phyloP scores from a whole-genome alignment of 805 yeast species.

The Lachancea lanzarotensis region DNA sequence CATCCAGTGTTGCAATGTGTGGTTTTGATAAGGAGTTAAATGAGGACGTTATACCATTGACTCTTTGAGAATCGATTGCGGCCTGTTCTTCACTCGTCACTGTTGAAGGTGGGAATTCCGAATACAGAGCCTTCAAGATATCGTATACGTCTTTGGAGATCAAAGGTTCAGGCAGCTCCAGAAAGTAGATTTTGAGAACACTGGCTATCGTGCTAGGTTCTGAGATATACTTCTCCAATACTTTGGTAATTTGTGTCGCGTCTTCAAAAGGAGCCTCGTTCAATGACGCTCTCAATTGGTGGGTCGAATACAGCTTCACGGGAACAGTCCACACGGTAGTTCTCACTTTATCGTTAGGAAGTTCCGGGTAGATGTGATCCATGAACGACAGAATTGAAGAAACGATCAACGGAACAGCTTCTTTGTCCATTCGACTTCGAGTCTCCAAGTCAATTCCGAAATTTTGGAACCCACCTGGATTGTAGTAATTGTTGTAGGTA shows the following conservation, averaged over 20 bases:
- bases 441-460: slow-evolving; percentile 76
- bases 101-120: slow-evolving; percentile 37
- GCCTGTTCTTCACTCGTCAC: slow-evolving; percentile 21
- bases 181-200: slow-evolving; percentile 61
- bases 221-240: slow-evolving; percentile 29
- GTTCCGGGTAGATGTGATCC: slow-evolving; percentile 64
- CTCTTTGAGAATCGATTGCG: slow-evolving; percentile 33
- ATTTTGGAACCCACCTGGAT: slow-evolving; percentile 57
- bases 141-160: slow-evolving; percentile 62
- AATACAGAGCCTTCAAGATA: slow-evolving; percentile 59
- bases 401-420: slow-evolving; percentile 62
- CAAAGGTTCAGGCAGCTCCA: slow-evolving; percentile 75
- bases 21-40: slow-evolving; percentile 61
- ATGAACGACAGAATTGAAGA: slow-evolving; percentile 57
- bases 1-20: slow-evolving; percentile 73
- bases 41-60: slow-evolving; percentile 59
- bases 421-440: slow-evolving; percentile 63
- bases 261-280: slow-evolving; percentile 31
- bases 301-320: slow-evolving; percentile 54
- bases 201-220: slow-evolving; percentile 58
- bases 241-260: slow-evolving; percentile 33
- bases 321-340: slow-evolving; percentile 62
- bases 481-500: slow-evolving; percentile 74
- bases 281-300: slow-evolving; percentile 50
- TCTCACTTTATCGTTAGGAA: slow-evolving; percentile 62